phyloP scores from a whole-genome alignment of 306 rosid species.

The Echinosophora koreensis region DNA sequence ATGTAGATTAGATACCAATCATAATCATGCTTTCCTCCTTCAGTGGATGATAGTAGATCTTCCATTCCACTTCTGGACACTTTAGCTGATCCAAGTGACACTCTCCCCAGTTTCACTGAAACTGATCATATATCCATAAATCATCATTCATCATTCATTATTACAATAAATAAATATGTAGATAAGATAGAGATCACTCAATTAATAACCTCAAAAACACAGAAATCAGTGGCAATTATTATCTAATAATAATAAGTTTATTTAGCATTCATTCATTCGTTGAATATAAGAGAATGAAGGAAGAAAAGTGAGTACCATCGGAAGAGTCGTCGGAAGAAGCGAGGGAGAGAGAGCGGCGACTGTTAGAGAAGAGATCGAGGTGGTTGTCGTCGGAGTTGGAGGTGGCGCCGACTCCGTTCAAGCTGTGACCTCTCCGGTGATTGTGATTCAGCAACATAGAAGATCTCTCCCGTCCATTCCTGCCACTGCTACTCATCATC shows the following conservation, averaged over 20 bases:
- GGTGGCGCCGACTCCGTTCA: constrained; percentile 52
- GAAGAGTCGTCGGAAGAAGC: constrained; percentile 87
- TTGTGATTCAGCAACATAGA: background rate
- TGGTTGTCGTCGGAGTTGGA: constrained; percentile 60
- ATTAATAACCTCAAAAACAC: no score
- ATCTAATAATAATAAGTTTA: no score
- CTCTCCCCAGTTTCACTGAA: constrained; percentile 86
- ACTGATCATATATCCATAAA: constrained; percentile 46
- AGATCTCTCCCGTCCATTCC: constrained; percentile 5
- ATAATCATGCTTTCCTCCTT: constrained; percentile 94
- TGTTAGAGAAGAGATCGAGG: constrained; percentile 92
- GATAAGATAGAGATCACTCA: no score
- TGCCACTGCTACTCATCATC: background rate
- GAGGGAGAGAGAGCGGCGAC: constrained; percentile 75
- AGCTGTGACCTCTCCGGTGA: constrained; percentile 68
- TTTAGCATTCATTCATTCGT: no score
- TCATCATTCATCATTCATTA: no score
- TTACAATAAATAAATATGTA: no score
- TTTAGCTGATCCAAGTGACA: constrained; percentile 85
- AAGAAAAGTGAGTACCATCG: constrained; percentile 62
- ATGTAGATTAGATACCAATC: constrained; percentile 64
- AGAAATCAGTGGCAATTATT: no score
- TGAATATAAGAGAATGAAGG: background rate
- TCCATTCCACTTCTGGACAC: constrained; percentile 73
- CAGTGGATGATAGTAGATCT: constrained; percentile 80